These are phyloP conservation scores for Monosporozyma servazzii DNA, from an alignment of 805 yeast species.

Conservation along the genomic window DNA sequence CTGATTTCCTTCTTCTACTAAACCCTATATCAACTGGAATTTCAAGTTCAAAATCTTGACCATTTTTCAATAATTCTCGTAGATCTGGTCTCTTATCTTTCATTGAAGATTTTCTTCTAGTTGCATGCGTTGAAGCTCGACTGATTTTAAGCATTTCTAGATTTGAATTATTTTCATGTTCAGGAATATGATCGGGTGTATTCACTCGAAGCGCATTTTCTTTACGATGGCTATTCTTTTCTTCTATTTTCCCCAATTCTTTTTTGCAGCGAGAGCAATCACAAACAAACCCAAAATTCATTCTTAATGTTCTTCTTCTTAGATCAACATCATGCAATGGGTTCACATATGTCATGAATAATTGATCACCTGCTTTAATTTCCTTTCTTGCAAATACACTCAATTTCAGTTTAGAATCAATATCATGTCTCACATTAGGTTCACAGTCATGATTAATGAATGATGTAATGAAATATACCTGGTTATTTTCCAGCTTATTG, in stretches of 20 bases:
- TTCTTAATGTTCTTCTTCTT: slow-evolving; percentile 55
- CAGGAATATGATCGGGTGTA: background rate
- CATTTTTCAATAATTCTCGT: slow-evolving; percentile 38
- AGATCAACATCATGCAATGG: slow-evolving; percentile 53
- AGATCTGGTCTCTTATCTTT: slow-evolving; percentile 32
- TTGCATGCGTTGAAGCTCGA: background rate
- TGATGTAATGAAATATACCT: slow-evolving; percentile 52
- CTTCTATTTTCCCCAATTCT: slow-evolving; percentile 30
- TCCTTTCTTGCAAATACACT: slow-evolving; percentile 50
- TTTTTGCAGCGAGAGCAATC: slow-evolving; percentile 54
- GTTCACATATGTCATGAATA: slow-evolving; percentile 60
- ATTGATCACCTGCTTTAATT: slow-evolving; percentile 56
- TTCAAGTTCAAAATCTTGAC: slow-evolving; percentile 41
- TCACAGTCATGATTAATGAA: slow-evolving; percentile 71
- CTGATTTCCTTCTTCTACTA: slow-evolving; percentile 44
- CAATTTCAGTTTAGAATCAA: slow-evolving; percentile 40
- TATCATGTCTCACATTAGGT: slow-evolving; percentile 54
- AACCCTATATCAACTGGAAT: slow-evolving; percentile 31
- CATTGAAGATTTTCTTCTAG: slow-evolving; percentile 28
- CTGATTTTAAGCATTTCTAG: background rate
- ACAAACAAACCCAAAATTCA: slow-evolving; percentile 76
- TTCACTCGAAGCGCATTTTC: background rate
- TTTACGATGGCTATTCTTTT: background rate
- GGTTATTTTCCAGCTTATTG: slow-evolving; percentile 54
- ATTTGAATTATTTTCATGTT: background rate